Base-by-base conservation (phyloP, 345 rosid species). In the Rhizophora mangle region DNA sequence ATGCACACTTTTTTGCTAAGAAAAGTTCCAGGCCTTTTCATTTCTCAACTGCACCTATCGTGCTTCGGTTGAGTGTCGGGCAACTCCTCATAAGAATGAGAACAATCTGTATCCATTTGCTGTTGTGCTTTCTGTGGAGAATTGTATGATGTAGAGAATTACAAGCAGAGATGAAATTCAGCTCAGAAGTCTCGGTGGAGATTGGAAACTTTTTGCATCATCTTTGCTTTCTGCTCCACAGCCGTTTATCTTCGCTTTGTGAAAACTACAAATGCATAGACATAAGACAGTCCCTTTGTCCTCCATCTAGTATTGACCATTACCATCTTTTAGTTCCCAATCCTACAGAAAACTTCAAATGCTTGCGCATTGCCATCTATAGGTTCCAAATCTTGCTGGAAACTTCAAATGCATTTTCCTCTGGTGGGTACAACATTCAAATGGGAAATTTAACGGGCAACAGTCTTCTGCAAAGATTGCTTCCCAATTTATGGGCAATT, bases 121-220 rank as follows among this genome's bases (percentile, higher is more conserved):
- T 74, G 31, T 57, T 75, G 67, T 72, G 70, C 51, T 73, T 76
- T 43, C 80, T 78, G 64, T 78, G 73, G 60, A 74, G 65, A 72
- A 65, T 37, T 79, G 75, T 82, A 51, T 55, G 78, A 71, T 62
- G 71, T 72, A 82, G 80, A 77, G 64, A 76, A 72, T 43, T 65
- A 64, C 79, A 72, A 63, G 37, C 76, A 69, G 75, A 75, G 65
- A 80, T 74, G 60, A 78, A 70, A 64, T 72, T 73, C 70, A 79
- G 68, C 71, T 74, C 21, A 73, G 67, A 74, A 62, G 46, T 68
- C 57, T 70, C 63, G 58, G 65, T 60, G 15, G 52, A 77, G 26
- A 63, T 51, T 18, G 20, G 15, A 51, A 20, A 4, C 63, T 47
- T 53, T 69, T 46, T 49, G 21, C 16, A 34, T 57, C 19, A 27